These are phyloP conservation scores for Leucaena leucocephala DNA, from an alignment of 306 rosid species.

Conservation along the genomic window DNA sequence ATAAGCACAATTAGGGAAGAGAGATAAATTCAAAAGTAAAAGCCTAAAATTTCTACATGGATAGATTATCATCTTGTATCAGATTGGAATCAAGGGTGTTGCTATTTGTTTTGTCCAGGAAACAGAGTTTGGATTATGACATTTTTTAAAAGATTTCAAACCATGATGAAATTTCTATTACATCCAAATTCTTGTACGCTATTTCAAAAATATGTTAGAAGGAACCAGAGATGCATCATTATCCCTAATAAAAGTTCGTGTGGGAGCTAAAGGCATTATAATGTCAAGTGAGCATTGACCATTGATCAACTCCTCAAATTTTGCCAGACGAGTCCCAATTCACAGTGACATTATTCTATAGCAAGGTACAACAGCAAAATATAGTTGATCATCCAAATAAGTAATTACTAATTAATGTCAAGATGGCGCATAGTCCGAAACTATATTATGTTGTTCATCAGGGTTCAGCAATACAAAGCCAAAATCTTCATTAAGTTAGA, in stretches of 20 bases:
- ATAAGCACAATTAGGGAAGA: not conserved
- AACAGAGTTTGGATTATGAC: not conserved
- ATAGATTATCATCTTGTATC: not conserved
- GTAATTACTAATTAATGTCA: not conserved
- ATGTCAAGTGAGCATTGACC: not conserved
- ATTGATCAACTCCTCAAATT: not conserved
- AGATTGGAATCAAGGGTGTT: not conserved
- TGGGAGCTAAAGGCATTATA: not conserved
- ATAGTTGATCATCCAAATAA: not conserved
- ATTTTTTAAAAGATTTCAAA: not conserved
- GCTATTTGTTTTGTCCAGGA: not conserved
- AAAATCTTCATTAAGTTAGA: not conserved
- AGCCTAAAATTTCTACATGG: not conserved
- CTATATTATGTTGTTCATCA: not conserved
- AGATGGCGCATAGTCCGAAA: not conserved
- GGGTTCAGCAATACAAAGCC: constrained; percentile 6
- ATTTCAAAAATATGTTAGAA: not conserved
- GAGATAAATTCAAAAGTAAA: not conserved
- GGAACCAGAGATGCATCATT: not conserved
- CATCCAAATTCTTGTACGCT: not conserved
- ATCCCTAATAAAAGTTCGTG: not conserved
- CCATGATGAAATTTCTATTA: not conserved
- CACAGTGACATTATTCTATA: not conserved
- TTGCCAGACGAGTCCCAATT: not conserved
- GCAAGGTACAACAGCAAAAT: not conserved